Evolutionary conservation across 768 basidiomycete genomes (phyloP).

Genomic region (Mycena haematopus): DNA sequence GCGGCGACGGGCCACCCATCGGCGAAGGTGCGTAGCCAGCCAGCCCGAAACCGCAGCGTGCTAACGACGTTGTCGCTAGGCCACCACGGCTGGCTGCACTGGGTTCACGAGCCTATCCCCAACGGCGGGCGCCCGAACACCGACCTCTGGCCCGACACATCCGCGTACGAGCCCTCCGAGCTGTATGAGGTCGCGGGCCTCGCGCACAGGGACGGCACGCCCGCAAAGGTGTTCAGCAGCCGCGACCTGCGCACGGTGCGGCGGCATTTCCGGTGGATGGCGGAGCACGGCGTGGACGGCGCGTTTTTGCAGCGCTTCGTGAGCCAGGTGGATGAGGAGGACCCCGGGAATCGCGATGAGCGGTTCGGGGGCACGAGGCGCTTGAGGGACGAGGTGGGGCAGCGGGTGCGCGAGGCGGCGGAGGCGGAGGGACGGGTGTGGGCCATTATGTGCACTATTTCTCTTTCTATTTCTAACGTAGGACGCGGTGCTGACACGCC

Average conservation of each 20-base stretch:
- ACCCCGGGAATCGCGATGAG: conserved; percentile 42
- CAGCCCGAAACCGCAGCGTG: neutral
- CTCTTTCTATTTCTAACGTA: too few relatives aligned
- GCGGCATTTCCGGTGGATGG: conserved; percentile 86
- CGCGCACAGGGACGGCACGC: conserved; percentile 58
- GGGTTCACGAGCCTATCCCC: conserved; percentile 72
- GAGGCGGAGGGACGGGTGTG: conserved; percentile 83
- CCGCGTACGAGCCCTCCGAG: conserved; percentile 72
- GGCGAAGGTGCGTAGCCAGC: conserved; percentile 52
- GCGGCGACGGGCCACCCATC: conserved; percentile 71
- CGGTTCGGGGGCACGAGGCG: conserved; percentile 55
- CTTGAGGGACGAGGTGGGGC: conserved; percentile 76
- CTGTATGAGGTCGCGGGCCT: conserved; percentile 75
- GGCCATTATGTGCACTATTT: conserved; percentile 74
- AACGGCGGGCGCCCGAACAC: conserved; percentile 74
- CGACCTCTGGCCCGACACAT: conserved; percentile 84
- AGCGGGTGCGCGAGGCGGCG: conserved; percentile 75
- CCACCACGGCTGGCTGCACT: conserved; percentile 89
- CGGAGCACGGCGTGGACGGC: conserved; percentile 78
- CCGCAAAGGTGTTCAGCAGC: conserved; percentile 78
- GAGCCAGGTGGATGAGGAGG: conserved; percentile 65
- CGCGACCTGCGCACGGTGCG: conserved; percentile 77
- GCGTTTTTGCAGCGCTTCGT: conserved; percentile 83
- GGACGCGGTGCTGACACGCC: conserved; percentile 1
- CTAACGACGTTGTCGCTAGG: conserved; percentile 39